Evolutionary conservation across 805 yeast species (phyloP), one percentile per base, ranked within the genome.

Genomic region (Cyberlindnera bimundalis): DNA sequence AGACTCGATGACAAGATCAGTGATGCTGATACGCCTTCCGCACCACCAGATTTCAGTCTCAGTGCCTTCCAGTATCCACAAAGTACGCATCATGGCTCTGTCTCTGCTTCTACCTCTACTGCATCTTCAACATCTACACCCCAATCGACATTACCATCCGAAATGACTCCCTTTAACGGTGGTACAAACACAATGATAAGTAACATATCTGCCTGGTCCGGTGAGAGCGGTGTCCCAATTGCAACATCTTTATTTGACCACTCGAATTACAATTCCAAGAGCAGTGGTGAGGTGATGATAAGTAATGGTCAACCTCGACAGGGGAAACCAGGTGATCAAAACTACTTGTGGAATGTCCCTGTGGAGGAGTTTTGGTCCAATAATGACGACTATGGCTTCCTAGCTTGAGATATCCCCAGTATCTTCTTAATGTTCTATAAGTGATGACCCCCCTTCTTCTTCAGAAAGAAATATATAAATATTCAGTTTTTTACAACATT

Each of bases 131-230:
- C 42, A 14, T 37, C 54, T 25, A 47, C 55, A 13, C 38, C 52
- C 29, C 46, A 42, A 20, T 29, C 51, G 2, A 14, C 50, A 21
- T 16, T 37, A 14, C 50, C 46, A 26, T 35, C 43, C 6, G 57
- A 51, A 18, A 6, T 26, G 28, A 48, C 55, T 6, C 50, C 59
- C 5, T 59, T 56, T 40, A 56, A 56, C 32, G 74, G 72, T 12
- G 68, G 80, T 19, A 73, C 81, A 1, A 76, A 75, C 29, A 71
- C 71, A 24, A 78, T 78, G 84, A 78, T 78, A 51, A 76, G 67
- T 52, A 76, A 77, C 50, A 78, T 78, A 27, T 74, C 80, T 0
- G 73, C 71, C 1, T 78, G 84, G 84, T 77, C 81, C 0, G 76
- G 72, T 15, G 71, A 68, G 4, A 69, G 69, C 24, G 72, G 70